These are phyloP conservation scores for Dissophora globulifera DNA, from an alignment of 192 early-diverging fungal species.

Conservation along the genomic window DNA sequence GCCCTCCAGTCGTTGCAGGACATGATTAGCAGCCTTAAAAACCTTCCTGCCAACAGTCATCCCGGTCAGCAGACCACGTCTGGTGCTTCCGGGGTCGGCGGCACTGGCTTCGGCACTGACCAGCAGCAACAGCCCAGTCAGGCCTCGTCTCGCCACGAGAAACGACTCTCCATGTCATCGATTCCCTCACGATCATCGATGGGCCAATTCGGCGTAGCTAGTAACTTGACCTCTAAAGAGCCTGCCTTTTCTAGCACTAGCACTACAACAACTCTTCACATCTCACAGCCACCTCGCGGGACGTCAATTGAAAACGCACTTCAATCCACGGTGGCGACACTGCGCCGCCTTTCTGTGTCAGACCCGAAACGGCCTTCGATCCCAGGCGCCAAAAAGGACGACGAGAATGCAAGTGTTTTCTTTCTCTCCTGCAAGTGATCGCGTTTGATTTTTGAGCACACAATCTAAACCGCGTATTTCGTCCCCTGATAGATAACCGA, in stretches of 20 bases:
- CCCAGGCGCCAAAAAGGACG: slow-evolving; percentile 33
- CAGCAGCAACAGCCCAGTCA: slow-evolving; percentile 1
- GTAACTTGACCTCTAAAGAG: slow-evolving; percentile 12
- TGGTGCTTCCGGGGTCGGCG: not conserved
- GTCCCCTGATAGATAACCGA: not conserved
- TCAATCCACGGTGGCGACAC: slow-evolving; percentile 55
- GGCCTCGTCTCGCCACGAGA: slow-evolving; percentile 42
- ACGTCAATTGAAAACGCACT: slow-evolving; percentile 55
- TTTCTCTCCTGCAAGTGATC: no score
- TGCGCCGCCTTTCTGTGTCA: slow-evolving; percentile 54
- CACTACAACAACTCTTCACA: slow-evolving; percentile 40
- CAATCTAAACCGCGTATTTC: no score
- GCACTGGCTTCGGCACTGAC: not conserved
- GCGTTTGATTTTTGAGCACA: no score
- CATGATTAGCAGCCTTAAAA: slow-evolving; percentile 66
- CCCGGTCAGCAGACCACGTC: not conserved
- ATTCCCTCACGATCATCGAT: slow-evolving; percentile 28
- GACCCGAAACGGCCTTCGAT: slow-evolving; percentile 42
- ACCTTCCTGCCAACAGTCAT: slow-evolving; percentile 45
- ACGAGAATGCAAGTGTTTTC: slow-evolving; percentile 38
- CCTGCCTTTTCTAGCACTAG: not conserved
- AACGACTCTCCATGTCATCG: slow-evolving; percentile 47
- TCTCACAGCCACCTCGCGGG: slow-evolving; percentile 48
- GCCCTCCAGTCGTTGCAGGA: slow-evolving; percentile 64
- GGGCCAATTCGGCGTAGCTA: slow-evolving; percentile 7